Conservation (phyloP, 2,329 filamentous ascomycete genomes). For the Microcyclosporella mali region DNA sequence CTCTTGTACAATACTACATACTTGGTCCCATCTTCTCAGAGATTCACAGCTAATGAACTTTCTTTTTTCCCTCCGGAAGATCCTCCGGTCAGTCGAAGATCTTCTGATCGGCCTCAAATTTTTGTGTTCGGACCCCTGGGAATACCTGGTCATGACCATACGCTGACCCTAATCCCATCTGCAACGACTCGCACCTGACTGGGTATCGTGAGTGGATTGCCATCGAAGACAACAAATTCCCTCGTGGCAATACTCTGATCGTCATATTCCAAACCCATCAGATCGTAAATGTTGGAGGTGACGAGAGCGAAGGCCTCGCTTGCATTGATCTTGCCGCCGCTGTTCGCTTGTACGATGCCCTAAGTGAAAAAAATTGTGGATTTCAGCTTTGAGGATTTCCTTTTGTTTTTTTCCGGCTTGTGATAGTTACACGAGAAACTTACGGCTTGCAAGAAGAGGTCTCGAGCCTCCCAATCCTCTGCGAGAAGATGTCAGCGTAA, state of each 20-base stretch:
- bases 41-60: too few relatives aligned
- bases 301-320: constrained; percentile 53
- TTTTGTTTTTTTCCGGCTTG: too few relatives aligned
- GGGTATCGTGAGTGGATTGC: constrained; percentile 56
- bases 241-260: constrained; percentile 16
- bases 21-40: too few relatives aligned
- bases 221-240: constrained; percentile 59
- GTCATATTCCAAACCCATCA: constrained; percentile 44
- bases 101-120: neutral
- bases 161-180: constrained; percentile 34
- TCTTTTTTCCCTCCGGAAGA: too few relatives aligned
- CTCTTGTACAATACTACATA: too few relatives aligned
- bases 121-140: too few relatives aligned
- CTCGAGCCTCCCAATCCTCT: constrained; percentile 41
- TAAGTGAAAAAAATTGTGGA: too few relatives aligned
- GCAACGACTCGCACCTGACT: constrained; percentile 51
- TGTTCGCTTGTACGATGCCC: constrained; percentile 54
- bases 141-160: constrained; percentile 21
- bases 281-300: constrained; percentile 51
- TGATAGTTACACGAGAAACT: too few relatives aligned
- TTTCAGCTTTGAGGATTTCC: too few relatives aligned
- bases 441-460: constrained; percentile 52
- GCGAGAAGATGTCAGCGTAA: too few relatives aligned
- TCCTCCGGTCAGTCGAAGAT: neutral
- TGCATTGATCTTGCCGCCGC: constrained; percentile 49